A percentile compares a stretch with the other conserved stretches of the same genome.
Conservation (phyloP, 2,329 filamentous ascomycete species). For the Aureobasidium leucospermi region DNA sequence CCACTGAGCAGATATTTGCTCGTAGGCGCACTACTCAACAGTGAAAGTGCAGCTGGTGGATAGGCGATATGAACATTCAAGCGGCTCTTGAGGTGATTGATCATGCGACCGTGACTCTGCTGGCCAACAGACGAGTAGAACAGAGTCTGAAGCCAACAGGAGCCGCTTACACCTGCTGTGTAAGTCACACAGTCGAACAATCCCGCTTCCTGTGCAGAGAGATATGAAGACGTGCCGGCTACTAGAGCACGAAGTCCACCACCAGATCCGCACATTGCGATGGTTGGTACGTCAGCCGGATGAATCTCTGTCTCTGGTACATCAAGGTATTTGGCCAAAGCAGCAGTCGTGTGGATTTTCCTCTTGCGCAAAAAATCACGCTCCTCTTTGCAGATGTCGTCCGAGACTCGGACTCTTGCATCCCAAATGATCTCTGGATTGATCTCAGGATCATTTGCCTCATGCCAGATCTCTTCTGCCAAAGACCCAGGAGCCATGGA, state of each 20-base stretch:
- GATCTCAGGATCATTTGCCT: constrained; percentile 73
- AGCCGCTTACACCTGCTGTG: constrained; percentile 89
- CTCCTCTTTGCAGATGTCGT: constrained; percentile 76
- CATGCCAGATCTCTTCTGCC: constrained; percentile 87
- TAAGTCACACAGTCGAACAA: constrained; percentile 93
- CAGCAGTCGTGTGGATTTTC: constrained; percentile 59
- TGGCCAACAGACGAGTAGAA: constrained; percentile 74
- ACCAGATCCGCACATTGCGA: constrained; percentile 90
- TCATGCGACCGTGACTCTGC: constrained; percentile 59
- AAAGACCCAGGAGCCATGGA: constrained; percentile 82
- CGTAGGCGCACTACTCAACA: constrained; percentile 81
- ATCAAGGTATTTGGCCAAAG: constrained; percentile 74
- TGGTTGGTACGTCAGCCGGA: constrained; percentile 84
- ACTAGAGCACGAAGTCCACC: constrained; percentile 85
- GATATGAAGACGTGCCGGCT: constrained; percentile 78
- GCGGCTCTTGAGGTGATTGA: constrained; percentile 80
- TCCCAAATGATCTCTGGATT: constrained; percentile 84
- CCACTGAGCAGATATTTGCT: constrained; percentile 87
- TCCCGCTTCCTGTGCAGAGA: constrained; percentile 77
- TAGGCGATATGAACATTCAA: constrained; percentile 87
- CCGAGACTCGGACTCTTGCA: constrained; percentile 73
- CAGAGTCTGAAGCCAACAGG: constrained; percentile 87
- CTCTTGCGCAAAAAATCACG: constrained; percentile 64
- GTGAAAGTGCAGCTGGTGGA: constrained; percentile 71
- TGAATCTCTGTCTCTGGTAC: constrained; percentile 76